Base-by-base conservation (phyloP, 108 stramenopile species). In the Stephanodiscus minutulus region DNA sequence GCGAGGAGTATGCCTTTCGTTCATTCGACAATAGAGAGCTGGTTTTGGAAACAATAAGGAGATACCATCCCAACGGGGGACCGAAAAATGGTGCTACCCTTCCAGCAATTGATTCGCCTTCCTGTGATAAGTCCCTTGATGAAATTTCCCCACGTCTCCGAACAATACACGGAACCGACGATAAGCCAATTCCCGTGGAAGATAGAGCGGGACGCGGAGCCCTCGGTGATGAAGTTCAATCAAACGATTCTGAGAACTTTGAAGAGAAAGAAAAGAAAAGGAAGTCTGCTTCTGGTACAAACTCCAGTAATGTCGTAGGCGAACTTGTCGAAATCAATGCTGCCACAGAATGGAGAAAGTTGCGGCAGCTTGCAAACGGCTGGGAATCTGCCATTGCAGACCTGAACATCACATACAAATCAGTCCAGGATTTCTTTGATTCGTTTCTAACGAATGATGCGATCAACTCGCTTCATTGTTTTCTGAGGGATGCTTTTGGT, bases 1-100 rank as follows among this genome's bases (percentile, higher is more conserved):
- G 65, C 41, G 87, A 89, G 50, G 72, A 84, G 22, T 85, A 88
- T 63, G 58, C 85, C 15, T 87, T 87, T 66, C 81, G 80, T 11
- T 73, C 74, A 15, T 86, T 87, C 46, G 18, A 59, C 15, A 54
- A 85, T 63, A 83, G 86, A n/a, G 70, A 83, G n/a, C 29, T 52
- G 7, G 77, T 85, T 9, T 31, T 89, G 25, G 56, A 67, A 15
- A 24, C 68, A 11, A 67, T 74, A 27, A n/a, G 12, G 21, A 46
- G 33, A 17, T 70, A 44, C 31, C 43, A 58, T 60, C 46, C 57
- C 22, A 70, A 59, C 29, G 41, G 1, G 1, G 36, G 21, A 1
- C 0, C 41, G 1, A 24, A 47, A 17, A 24, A 37, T 39, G 18
- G 3, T 18, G 27, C 33, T 37, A n/a, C 7, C 4, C 5, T 57